Evolutionary conservation across 805 yeast genomes (phyloP).

Genomic region (Suhomyces xylopsoci): DNA sequence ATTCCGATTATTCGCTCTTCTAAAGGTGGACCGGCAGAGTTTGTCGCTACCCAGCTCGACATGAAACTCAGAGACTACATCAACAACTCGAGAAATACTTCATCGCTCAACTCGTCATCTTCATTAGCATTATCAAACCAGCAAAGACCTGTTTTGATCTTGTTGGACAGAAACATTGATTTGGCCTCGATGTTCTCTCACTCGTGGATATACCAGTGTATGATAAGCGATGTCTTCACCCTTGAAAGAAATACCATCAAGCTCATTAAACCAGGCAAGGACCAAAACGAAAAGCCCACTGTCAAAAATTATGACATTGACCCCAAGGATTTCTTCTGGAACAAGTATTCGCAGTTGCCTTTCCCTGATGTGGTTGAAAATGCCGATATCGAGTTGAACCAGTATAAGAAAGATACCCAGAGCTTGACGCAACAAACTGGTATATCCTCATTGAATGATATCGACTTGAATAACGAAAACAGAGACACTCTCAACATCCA

Average conservation of each 20-base stretch:
- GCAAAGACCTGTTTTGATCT: slow-evolving; percentile 72
- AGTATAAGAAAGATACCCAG: slow-evolving; percentile 83
- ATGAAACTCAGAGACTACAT: slow-evolving; percentile 81
- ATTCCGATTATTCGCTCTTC: slow-evolving; percentile 92
- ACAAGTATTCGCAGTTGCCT: slow-evolving; percentile 75
- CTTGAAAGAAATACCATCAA: slow-evolving; percentile 80
- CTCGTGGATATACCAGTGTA: slow-evolving; percentile 96
- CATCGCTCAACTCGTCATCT: slow-evolving; percentile 14
- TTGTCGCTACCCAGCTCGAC: slow-evolving; percentile 85
- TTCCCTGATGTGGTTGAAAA: slow-evolving; percentile 99
- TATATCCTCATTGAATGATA: slow-evolving; percentile 66
- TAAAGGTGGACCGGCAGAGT: slow-evolving; percentile 91
- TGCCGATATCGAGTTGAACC: slow-evolving; percentile 78
- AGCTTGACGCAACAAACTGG: slow-evolving; percentile 79
- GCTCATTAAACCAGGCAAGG: slow-evolving; percentile 38
- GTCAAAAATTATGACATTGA: slow-evolving; percentile 78
- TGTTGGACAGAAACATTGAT: slow-evolving; percentile 87
- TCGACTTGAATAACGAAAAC: slow-evolving; percentile 54
- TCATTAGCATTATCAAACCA: slow-evolving; percentile 13
- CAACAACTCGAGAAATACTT: slow-evolving; percentile 51
- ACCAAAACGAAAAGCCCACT: slow-evolving; percentile 25
- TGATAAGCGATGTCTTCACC: slow-evolving; percentile 88
- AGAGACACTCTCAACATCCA: slow-evolving; percentile 64
- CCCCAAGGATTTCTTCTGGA: slow-evolving; percentile 93
- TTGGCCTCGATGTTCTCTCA: slow-evolving; percentile 92